Conservation (phyloP, 768 basidiomycete genomes). For the Pulveroboletus sp. region DNA sequence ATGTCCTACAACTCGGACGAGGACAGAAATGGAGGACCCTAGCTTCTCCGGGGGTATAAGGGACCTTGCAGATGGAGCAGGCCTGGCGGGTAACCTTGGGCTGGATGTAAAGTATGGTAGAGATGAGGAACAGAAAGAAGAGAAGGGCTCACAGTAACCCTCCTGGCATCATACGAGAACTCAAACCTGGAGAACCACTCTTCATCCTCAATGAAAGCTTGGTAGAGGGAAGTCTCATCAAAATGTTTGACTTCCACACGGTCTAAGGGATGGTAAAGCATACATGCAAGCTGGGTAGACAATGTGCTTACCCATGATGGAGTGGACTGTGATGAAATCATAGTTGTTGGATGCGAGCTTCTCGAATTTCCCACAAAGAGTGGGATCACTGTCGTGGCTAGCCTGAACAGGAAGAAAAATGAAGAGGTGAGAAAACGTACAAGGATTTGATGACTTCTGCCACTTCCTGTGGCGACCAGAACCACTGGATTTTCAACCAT, state of each 20-base stretch:
- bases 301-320: constrained; percentile 42
- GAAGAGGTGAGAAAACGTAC: constrained; percentile 32
- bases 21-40: constrained; percentile 58
- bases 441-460: constrained; percentile 43
- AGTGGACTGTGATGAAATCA: constrained; percentile 45
- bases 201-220: constrained; percentile 37
- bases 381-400: constrained; percentile 34
- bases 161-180: constrained; percentile 33
- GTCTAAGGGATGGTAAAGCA: constrained; percentile 24
- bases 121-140: neutral
- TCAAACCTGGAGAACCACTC: constrained; percentile 50
- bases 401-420: neutral
- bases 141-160: constrained; percentile 34
- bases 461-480: constrained; percentile 50
- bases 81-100: constrained; percentile 38
- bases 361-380: constrained; percentile 45
- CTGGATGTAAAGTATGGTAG: constrained; percentile 24
- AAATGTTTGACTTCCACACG: constrained; percentile 34
- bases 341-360: constrained; percentile 46
- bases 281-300: neutral
- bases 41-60: constrained; percentile 44
- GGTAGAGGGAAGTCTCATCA: constrained; percentile 38
- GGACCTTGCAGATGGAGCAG: constrained; percentile 42
- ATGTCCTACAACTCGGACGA: constrained; percentile 43
- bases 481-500: constrained; percentile 56